phyloP scores from a whole-genome alignment of 257 asterid genomes.

The Solanum chmielewskii region DNA sequence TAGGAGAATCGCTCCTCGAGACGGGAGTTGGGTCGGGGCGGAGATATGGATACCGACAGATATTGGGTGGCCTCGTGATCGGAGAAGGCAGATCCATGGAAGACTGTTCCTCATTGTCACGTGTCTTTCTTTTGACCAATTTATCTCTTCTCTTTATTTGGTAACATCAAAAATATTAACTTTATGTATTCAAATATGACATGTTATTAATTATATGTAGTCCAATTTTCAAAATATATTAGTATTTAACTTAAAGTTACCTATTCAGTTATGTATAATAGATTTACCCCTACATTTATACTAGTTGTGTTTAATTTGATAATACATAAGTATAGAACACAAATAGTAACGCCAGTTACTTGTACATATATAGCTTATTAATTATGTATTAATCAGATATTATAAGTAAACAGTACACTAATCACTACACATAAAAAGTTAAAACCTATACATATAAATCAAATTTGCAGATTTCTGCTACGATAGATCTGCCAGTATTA shows the following conservation, averaged over 20 bases:
- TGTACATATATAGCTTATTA: neutral
- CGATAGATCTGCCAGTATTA: neutral
- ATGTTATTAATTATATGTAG: neutral
- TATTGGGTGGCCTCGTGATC: slow-evolving; percentile 78
- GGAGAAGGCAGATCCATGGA: slow-evolving; percentile 93
- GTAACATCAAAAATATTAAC: neutral
- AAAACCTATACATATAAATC: neutral
- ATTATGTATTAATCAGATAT: neutral
- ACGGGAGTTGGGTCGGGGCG: neutral
- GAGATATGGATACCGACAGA: slow-evolving; percentile 32
- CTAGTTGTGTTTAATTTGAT: neutral
- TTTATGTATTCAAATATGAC: neutral
- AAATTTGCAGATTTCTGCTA: neutral
- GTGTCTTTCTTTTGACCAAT: slow-evolving; percentile 62
- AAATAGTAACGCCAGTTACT: neutral
- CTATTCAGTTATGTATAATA: neutral
- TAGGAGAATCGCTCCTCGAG: too few species aligned
- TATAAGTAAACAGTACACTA: neutral
- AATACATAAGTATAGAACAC: neutral
- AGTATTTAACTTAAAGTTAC: neutral
- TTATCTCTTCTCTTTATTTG: neutral
- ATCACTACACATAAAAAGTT: neutral
- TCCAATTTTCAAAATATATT: neutral
- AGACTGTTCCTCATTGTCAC: slow-evolving; percentile 93
- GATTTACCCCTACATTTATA: neutral